Evolutionary conservation across 1,139 yeast genomes (phyloP), one percentile per base, ranked within the genome.

Genomic region (Taphrina pruni): DNA sequence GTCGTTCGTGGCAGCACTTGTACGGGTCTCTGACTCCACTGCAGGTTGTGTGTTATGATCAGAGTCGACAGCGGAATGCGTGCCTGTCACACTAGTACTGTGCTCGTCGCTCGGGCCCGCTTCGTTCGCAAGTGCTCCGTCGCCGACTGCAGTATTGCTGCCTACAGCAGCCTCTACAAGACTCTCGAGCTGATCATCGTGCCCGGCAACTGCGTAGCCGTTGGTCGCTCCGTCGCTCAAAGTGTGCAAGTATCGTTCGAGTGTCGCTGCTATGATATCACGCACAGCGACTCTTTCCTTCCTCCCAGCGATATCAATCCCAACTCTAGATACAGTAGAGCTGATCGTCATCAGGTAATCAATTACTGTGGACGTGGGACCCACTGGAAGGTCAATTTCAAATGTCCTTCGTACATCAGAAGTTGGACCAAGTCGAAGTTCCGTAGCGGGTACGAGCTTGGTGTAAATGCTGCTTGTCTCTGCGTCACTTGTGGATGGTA

Each of bases 291-390:
- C 56, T 12, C 67, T 61, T 20, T 54, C 46, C 41, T 45, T 46
- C 6, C 36, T n/a, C 14, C 67, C 67, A 17, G 56, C 61, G 9
- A 64, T 57, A 48, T 64, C 67, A 6, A 64, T 35, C 3, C 67
- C 67, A n/a, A 32, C 26, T 5, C n/a, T 7, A 9, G 60, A 17
- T 39, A 64, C n/a, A 35, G 41, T n/a, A 6, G 54, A 38, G 35
- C 61, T 54, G 35, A 46, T 17, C 20, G 17, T 36, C 38, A 55
- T 20, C 8, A 64, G 41, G 12, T 36, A 45, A n/a, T 36, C 39
- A 6, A 50, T 38, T 11, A 48, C 51, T 14, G 38, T 21, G 6
- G 61, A 51, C 9, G 55, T 39, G 8, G 57, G 60, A 8, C 41
- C 32, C 20, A 14, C 43, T 12, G 67, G 67, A 2, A 20, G 14